phyloP scores from a whole-genome alignment of 768 basidiomycete species.

The Russula sp. region DNA sequence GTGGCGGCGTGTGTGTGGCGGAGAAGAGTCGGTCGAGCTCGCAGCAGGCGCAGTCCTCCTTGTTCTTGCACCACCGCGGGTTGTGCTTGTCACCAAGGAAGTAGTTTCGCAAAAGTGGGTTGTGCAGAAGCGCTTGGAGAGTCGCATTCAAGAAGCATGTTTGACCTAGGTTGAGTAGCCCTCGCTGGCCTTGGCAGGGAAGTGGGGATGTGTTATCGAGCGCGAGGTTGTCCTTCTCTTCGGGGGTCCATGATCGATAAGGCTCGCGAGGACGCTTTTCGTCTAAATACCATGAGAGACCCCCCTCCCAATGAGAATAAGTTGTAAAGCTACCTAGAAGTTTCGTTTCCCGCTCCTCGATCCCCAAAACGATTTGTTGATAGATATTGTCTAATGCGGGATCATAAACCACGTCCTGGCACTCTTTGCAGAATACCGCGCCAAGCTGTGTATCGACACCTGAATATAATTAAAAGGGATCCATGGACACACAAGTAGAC shows the following conservation, averaged over 20 bases:
- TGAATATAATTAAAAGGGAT: constrained; percentile 28
- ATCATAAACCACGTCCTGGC: constrained; percentile 72
- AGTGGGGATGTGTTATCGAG: constrained; percentile 48
- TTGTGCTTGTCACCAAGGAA: constrained; percentile 92
- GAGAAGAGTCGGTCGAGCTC: constrained; percentile 87
- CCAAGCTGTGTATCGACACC: constrained; percentile 73
- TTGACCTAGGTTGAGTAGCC: constrained; percentile 82
- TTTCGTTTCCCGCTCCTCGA: constrained; percentile 57
- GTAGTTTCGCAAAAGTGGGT: constrained; percentile 82
- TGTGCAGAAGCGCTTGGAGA: constrained; percentile 83
- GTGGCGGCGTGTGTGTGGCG: constrained; percentile 52
- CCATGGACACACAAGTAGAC: constrained; percentile 28
- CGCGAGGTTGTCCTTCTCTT: constrained; percentile 35
- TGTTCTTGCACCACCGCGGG: constrained; percentile 58
- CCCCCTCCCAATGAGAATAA: constrained; percentile 29
- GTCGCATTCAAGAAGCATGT: constrained; percentile 94
- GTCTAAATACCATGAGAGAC: constrained; percentile 6
- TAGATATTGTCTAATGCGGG: constrained; percentile 43
- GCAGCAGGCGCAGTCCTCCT: constrained; percentile 76
- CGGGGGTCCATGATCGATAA: constrained; percentile 47
- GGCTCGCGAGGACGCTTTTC: constrained; percentile 40
- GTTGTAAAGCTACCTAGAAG: constrained; percentile 45
- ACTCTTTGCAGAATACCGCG: constrained; percentile 64
- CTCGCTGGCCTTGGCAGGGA: constrained; percentile 80
- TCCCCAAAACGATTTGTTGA: constrained; percentile 39